Percentiles rank a stretch among this genome's conserved stretches.
Conservation (phyloP, 192 early-diverging fungal species). For the Haplosporangium gracile region DNA sequence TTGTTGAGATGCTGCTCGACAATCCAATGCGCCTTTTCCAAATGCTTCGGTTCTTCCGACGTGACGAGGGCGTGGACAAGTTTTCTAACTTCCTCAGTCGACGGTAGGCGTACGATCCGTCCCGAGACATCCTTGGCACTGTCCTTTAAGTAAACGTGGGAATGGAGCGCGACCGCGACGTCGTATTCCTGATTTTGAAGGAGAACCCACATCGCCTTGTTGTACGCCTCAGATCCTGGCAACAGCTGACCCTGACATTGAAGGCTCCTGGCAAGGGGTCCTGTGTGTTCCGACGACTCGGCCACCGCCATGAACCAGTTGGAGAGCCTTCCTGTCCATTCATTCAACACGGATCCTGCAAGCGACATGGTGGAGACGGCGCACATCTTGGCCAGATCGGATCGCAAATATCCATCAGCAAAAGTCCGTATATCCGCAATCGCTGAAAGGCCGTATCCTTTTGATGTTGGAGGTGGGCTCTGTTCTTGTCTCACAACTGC, state of each 20-base stretch:
- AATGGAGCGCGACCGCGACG: conserved; percentile 22
- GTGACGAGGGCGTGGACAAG: conserved; percentile 17
- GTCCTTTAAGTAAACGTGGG: background rate
- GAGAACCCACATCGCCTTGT: conserved; percentile 5
- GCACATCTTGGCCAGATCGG: conserved; percentile 27
- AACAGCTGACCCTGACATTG: background rate
- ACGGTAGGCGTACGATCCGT: background rate
- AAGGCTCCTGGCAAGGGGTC: conserved; percentile 30
- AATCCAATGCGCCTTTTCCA: conserved; percentile 39
- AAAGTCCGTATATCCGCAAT: conserved; percentile 9
- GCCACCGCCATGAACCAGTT: conserved; percentile 35
- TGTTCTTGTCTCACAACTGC: background rate
- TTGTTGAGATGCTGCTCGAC: conserved; percentile 33
- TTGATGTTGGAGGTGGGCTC: background rate
- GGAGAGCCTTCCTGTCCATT: conserved; percentile 32
- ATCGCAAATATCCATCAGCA: background rate
- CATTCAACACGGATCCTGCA: background rate
- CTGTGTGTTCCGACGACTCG: background rate
- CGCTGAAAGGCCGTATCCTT: background rate
- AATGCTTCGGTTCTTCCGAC: conserved; percentile 10
- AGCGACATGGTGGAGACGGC: background rate
- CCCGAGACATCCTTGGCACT: background rate
- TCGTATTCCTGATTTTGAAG: conserved; percentile 28
- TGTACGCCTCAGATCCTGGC: conserved; percentile 15
- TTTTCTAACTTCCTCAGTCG: conserved; percentile 4